Percentiles rank a stretch among this genome's conserved stretches.
Evolutionary conservation across 768 basidiomycete genomes (phyloP).

Genomic region (Boletus reticuloceps): DNA sequence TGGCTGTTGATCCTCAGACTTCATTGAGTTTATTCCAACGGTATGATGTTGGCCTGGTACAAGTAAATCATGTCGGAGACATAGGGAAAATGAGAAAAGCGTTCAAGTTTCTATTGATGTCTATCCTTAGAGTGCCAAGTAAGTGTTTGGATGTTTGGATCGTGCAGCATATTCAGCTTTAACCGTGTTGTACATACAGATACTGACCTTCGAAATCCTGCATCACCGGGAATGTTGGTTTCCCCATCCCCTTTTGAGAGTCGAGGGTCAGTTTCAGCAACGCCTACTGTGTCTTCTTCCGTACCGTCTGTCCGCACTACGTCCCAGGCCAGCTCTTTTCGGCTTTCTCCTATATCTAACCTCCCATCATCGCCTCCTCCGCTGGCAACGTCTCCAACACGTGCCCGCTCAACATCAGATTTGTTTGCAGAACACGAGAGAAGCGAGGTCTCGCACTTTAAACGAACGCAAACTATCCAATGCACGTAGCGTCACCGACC

Average conservation of each 20-base stretch:
- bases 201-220: slow-evolving; percentile 61
- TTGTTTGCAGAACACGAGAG: slow-evolving; percentile 44
- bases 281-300: slow-evolving; percentile 50
- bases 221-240: slow-evolving; percentile 60
- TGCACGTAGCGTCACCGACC: slow-evolving; percentile 27
- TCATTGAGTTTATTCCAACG: slow-evolving; percentile 49
- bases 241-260: slow-evolving; percentile 56
- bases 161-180: neutral
- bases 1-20: slow-evolving; percentile 53
- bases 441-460: slow-evolving; percentile 26
- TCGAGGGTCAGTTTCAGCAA: slow-evolving; percentile 44
- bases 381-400: slow-evolving; percentile 46
- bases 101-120: slow-evolving; percentile 73
- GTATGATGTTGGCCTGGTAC: slow-evolving; percentile 77
- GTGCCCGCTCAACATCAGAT: slow-evolving; percentile 57
- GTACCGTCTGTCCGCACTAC: slow-evolving; percentile 32
- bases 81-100: slow-evolving; percentile 70
- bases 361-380: slow-evolving; percentile 38
- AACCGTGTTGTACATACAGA: slow-evolving; percentile 28
- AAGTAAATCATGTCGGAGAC: slow-evolving; percentile 58
- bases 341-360: slow-evolving; percentile 33
- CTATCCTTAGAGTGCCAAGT: slow-evolving; percentile 50
- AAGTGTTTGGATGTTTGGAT: slow-evolving; percentile 14
- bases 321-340: slow-evolving; percentile 29
- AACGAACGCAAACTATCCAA: slow-evolving; percentile 31